These are phyloP conservation scores for Striga hermonthica DNA, from an alignment of 305 asterid species.

Conservation along the genomic window DNA sequence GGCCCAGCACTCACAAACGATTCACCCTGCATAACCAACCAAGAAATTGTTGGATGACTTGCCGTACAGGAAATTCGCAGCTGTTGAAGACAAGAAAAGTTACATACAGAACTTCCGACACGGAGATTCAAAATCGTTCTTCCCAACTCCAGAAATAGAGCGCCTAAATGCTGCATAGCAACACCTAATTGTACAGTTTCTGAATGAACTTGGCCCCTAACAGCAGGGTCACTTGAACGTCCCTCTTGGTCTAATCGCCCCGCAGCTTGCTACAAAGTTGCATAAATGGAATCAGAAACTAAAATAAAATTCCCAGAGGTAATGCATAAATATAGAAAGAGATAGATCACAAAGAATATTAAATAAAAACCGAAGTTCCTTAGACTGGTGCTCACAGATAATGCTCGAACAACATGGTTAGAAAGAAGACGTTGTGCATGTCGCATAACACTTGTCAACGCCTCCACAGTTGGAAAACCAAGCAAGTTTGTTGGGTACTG, in stretches of 20 bases:
- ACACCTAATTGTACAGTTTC: conserved; percentile 63
- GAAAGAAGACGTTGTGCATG: conserved; percentile 68
- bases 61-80: conserved; percentile 16
- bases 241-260: conserved; percentile 65
- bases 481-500: conserved; percentile 59
- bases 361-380: background rate
- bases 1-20: conserved; percentile 87
- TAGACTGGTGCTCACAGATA: conserved; percentile 60
- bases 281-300: conserved; percentile 39
- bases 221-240: conserved; percentile 51
- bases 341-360: background rate
- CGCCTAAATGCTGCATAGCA: conserved; percentile 86
- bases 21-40: conserved; percentile 64
- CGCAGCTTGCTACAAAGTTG: conserved; percentile 62
- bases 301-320: background rate
- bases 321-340: background rate
- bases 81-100: conserved; percentile 25
- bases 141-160: conserved; percentile 85
- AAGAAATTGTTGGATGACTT: conserved; percentile 21
- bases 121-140: conserved; percentile 76
- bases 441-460: conserved; percentile 57
- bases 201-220: conserved; percentile 66
- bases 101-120: conserved; percentile 74
- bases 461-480: conserved; percentile 64
- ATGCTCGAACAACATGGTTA: conserved; percentile 55